These are phyloP conservation scores for Candida sp. DNA, from an alignment of 1,139 yeast genomes.

Conservation along the genomic window DNA sequence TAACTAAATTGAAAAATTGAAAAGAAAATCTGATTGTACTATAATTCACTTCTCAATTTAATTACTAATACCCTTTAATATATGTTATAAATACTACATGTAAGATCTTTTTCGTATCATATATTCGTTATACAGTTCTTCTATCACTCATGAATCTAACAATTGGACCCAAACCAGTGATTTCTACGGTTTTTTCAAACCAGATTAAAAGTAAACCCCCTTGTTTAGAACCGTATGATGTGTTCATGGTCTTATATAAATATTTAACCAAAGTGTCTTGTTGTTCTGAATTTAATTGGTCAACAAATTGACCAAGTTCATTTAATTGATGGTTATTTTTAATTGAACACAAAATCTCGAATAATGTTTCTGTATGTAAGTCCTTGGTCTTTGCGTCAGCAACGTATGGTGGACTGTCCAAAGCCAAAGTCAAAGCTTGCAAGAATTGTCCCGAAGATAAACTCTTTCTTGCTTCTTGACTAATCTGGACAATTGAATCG, in stretches of 20 bases:
- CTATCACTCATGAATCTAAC: constrained; percentile 85
- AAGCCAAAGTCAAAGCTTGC: constrained; percentile 62
- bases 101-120: background rate
- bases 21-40: no score
- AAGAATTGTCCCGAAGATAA: constrained; percentile 71
- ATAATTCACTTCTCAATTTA: background rate
- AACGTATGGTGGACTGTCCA: constrained; percentile 81
- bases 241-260: constrained; percentile 81
- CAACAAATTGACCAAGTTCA: constrained; percentile 63
- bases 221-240: constrained; percentile 74
- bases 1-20: constrained; percentile 1
- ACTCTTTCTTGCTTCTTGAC: constrained; percentile 57
- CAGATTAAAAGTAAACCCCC: constrained; percentile 86
- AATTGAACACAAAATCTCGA: constrained; percentile 72
- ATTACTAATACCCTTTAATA: background rate
- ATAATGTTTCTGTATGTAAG: constrained; percentile 51
- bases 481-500: constrained; percentile 53
- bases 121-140: constrained; percentile 44
- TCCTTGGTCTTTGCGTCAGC: constrained; percentile 57
- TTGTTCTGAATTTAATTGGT: constrained; percentile 57
- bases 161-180: constrained; percentile 86
- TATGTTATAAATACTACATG: background rate
- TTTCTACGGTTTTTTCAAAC: constrained; percentile 87
- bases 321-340: constrained; percentile 52
- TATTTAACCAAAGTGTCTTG: constrained; percentile 81